A percentile compares a stretch with the other conserved stretches of the same genome.
Evolutionary conservation across 192 early-diverging fungal genomes (phyloP).

Genomic region (Podila clonocystis): DNA sequence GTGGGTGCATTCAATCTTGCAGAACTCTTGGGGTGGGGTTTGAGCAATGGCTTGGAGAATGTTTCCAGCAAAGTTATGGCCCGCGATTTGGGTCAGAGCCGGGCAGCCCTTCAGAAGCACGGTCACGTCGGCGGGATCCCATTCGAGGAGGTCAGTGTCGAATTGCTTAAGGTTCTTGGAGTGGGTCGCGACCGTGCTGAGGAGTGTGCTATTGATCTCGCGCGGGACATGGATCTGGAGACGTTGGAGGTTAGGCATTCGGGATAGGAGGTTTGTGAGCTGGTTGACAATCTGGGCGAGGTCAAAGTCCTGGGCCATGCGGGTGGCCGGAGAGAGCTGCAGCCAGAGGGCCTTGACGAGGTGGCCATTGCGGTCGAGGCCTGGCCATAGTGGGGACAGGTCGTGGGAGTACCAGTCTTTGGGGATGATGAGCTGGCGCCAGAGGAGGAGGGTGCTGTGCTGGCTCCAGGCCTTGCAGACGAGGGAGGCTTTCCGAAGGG

Average conservation of each 20-base stretch:
- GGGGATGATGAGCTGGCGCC: constrained; percentile 28
- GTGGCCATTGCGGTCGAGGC: constrained; percentile 24
- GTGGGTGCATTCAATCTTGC: constrained; percentile 28
- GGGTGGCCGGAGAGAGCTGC: constrained; percentile 9
- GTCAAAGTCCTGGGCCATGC: background rate
- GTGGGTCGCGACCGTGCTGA: constrained; percentile 1
- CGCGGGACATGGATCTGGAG: constrained; percentile 25
- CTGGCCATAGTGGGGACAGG: constrained; percentile 22
- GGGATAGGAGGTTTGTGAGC: constrained; percentile 13
- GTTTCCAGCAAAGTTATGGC: constrained; percentile 31
- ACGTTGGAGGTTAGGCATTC: constrained; percentile 24
- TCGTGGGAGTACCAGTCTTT: constrained; percentile 35
- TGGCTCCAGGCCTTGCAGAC: constrained; percentile 30
- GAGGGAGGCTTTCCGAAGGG: constrained; percentile 12
- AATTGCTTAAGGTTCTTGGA: constrained; percentile 8
- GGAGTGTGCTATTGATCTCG: constrained; percentile 18
- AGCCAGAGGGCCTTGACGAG: constrained; percentile 5
- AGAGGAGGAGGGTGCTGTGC: background rate
- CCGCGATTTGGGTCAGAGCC: constrained; percentile 7
- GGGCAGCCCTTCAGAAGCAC: constrained; percentile 12
- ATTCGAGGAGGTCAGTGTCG: constrained; percentile 23
- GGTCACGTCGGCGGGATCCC: constrained; percentile 25
- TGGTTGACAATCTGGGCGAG: constrained; percentile 4
- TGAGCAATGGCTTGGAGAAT: constrained; percentile 21
- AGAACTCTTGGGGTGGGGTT: constrained; percentile 11